These are phyloP conservation scores for Boletus barrowsii DNA, from an alignment of 768 basidiomycete genomes.

Conservation along the genomic window DNA sequence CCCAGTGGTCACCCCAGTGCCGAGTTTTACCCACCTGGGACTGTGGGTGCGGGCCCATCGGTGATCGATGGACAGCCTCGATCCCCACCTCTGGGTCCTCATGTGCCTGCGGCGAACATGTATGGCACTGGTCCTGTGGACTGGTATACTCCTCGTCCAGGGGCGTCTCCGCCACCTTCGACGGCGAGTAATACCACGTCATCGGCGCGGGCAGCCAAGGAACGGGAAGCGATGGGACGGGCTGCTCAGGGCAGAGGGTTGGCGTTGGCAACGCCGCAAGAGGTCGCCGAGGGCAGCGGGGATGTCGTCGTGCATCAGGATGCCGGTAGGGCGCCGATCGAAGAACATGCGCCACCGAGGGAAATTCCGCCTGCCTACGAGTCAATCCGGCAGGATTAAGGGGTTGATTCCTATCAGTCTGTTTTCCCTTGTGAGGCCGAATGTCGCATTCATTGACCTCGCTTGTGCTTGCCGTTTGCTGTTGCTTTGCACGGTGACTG, in stretches of 20 bases:
- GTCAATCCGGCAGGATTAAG: slow-evolving; percentile 22
- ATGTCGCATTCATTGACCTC: background rate
- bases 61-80: slow-evolving; percentile 8
- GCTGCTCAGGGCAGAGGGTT: slow-evolving; percentile 16
- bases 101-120: slow-evolving; percentile 5
- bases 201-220: slow-evolving; percentile 17
- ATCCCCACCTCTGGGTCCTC: background rate
- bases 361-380: slow-evolving; percentile 32
- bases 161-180: slow-evolving; percentile 22
- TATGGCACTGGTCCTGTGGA: slow-evolving; percentile 15
- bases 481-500: background rate
- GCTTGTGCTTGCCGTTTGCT: background rate
- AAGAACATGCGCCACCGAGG: slow-evolving; percentile 14
- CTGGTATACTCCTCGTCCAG: slow-evolving; percentile 18
- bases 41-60: background rate
- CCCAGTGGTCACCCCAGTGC: slow-evolving; percentile 1
- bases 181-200: slow-evolving; percentile 17
- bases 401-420: background rate
- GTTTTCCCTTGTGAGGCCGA: background rate
- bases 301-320: slow-evolving; percentile 29
- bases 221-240: slow-evolving; percentile 22
- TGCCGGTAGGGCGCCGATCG: slow-evolving; percentile 23
- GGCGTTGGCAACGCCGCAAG: slow-evolving; percentile 20
- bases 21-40: slow-evolving; percentile 8
- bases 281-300: slow-evolving; percentile 17